Conservation (phyloP, 2,329 filamentous ascomycete species). For the Venturia aucupariae region DNA sequence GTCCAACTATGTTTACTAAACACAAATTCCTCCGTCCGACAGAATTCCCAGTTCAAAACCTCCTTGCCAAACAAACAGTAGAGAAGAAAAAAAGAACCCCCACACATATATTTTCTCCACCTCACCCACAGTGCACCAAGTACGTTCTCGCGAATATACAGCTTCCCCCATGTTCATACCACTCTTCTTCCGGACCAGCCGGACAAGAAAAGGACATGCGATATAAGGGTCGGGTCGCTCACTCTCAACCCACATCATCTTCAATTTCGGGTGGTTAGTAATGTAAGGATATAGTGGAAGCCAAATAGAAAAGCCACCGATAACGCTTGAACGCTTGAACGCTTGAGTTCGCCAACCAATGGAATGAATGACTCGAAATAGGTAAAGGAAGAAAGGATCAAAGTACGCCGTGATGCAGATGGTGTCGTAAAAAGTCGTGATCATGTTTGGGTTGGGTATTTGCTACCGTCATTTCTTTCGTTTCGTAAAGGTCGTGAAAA, state of each 20-base stretch:
- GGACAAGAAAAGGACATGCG: background rate
- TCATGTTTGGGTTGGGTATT: background rate
- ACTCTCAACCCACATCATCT: background rate
- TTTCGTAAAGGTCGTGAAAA: background rate
- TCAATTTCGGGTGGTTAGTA: background rate
- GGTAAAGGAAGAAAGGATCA: background rate
- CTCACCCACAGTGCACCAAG: background rate
- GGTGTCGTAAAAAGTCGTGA: background rate
- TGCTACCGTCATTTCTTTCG: conserved; percentile 2
- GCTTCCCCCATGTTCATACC: background rate
- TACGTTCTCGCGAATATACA: background rate
- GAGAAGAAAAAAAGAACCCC: too few species aligned
- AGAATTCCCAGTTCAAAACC: too few species aligned
- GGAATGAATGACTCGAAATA: background rate
- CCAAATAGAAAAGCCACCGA: background rate
- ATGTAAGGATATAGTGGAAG: background rate
- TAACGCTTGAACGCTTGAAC: conserved; percentile 8
- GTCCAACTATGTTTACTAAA: too few species aligned
- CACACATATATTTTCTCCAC: background rate
- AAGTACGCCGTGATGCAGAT: background rate
- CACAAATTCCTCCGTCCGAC: too few species aligned
- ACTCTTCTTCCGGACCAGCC: background rate
- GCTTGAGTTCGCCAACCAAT: conserved; percentile 1
- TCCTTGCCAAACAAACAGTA: background rate
- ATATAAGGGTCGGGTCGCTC: background rate